These are phyloP conservation scores for Madurella fahalii DNA, from an alignment of 2,329 filamentous ascomycete genomes.

Conservation along the genomic window DNA sequence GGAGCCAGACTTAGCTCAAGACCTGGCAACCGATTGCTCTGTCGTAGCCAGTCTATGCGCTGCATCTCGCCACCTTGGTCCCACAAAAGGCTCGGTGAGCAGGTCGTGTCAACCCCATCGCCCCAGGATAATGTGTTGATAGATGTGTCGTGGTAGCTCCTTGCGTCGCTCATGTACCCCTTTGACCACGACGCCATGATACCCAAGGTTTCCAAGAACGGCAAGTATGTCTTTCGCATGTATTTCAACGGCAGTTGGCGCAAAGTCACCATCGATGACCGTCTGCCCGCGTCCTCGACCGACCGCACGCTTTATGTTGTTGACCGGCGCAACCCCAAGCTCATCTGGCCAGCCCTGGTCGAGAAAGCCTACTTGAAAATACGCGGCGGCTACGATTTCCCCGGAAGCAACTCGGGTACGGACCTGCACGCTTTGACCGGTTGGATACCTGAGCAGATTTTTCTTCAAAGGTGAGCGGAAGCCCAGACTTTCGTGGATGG, in stretches of 20 bases:
- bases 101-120: not conserved
- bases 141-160: conserved; percentile 46
- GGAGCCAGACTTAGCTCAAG: conserved; percentile 82
- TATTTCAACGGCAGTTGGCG: conserved; percentile 95
- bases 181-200: conserved; percentile 55
- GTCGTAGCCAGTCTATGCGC: conserved; percentile 94
- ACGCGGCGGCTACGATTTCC: conserved; percentile 93
- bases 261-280: conserved; percentile 83
- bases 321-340: conserved; percentile 73
- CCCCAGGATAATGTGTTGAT: not conserved
- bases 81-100: conserved; percentile 63
- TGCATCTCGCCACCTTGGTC: conserved; percentile 64
- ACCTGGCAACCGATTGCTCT: conserved; percentile 93
- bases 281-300: conserved; percentile 72
- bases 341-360: conserved; percentile 86
- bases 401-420: conserved; percentile 93
- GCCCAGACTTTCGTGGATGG: conserved; percentile 3
- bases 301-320: conserved; percentile 78
- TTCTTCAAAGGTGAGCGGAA: conserved; percentile 64
- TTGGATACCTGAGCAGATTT: conserved; percentile 96
- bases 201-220: conserved; percentile 67
- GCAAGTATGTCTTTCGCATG: conserved; percentile 87
- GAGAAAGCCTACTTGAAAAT: conserved; percentile 98
- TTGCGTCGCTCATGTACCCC: conserved; percentile 71
- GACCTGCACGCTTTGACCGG: conserved; percentile 90